A percentile compares a stretch with the other conserved stretches of the same genome.
phyloP scores from a whole-genome alignment of 495 filamentous ascomycete species.

The Trichoderma reesei region DNA sequence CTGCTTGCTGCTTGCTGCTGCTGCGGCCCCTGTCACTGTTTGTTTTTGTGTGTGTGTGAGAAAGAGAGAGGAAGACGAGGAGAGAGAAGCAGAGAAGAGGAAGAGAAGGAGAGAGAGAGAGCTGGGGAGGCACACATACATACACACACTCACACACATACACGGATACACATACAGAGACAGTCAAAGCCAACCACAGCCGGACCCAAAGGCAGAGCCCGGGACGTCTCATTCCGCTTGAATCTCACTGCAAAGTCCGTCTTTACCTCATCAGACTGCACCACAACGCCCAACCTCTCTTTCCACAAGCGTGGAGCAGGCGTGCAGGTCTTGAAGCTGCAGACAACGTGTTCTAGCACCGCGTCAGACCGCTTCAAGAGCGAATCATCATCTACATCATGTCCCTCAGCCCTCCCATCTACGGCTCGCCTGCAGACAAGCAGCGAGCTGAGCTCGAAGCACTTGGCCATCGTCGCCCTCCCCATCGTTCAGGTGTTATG shows the following conservation, averaged over 20 bases:
- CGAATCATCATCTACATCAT: background rate
- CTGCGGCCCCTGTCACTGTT: no score
- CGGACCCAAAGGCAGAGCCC: no score
- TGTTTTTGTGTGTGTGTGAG: no score
- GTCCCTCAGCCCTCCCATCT: conserved; percentile 9
- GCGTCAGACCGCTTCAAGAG: background rate
- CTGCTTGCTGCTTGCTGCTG: no score
- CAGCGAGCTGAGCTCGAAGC: background rate
- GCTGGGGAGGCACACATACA: no score
- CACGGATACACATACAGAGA: no score
- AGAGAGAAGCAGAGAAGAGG: no score
- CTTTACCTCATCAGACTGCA: background rate
- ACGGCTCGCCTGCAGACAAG: conserved; percentile 3
- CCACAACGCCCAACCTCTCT: background rate
- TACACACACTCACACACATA: no score
- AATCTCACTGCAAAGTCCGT: background rate
- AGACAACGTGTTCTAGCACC: background rate
- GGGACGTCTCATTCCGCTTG: background rate
- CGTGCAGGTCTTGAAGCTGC: background rate
- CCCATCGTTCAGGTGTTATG: background rate
- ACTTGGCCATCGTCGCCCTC: background rate
- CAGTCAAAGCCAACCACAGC: no score
- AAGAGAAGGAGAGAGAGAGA: no score
- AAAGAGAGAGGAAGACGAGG: no score
- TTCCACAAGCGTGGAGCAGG: background rate